phyloP scores from a whole-genome alignment of 257 asterid genomes.

The Solanum chmielewskii region DNA sequence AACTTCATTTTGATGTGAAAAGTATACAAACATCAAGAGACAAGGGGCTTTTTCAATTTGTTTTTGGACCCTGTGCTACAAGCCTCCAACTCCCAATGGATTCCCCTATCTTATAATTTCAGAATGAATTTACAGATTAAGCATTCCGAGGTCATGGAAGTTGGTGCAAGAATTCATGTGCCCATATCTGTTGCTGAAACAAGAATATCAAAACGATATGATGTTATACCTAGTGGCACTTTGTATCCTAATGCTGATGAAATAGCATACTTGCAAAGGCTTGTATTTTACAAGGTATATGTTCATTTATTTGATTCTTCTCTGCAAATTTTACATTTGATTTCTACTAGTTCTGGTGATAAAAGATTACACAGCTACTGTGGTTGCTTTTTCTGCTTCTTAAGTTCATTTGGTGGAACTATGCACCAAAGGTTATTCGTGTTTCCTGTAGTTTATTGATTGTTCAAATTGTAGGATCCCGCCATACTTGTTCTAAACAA shows the following conservation, averaged over 20 bases:
- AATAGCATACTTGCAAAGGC: constrained; percentile 73
- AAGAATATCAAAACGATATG: constrained; percentile 70
- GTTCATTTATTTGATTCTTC: not conserved
- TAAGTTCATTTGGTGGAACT: not conserved
- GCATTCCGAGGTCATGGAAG: constrained; percentile 61
- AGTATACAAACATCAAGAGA: not conserved
- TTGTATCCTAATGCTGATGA: constrained; percentile 90
- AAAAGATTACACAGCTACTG: not conserved
- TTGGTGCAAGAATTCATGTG: constrained; percentile 47
- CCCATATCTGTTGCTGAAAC: constrained; percentile 74
- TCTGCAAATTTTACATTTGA: not conserved
- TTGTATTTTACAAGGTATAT: constrained; percentile 70
- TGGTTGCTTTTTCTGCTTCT: not conserved
- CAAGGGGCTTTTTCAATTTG: not conserved
- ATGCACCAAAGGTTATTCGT: not conserved
- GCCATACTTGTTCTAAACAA: constrained; percentile 76
- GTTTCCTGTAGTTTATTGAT: not conserved
- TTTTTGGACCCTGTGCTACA: not conserved
- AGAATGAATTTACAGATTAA: constrained; percentile 38
- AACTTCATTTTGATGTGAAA: not conserved
- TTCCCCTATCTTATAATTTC: not conserved
- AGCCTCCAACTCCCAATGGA: not conserved
- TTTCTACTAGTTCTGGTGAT: not conserved
- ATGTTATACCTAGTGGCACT: constrained; percentile 80
- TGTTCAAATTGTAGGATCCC: constrained; percentile 54